Base-by-base conservation (phyloP, 106 monocot genomes). In the Chionographis japonica region DNA sequence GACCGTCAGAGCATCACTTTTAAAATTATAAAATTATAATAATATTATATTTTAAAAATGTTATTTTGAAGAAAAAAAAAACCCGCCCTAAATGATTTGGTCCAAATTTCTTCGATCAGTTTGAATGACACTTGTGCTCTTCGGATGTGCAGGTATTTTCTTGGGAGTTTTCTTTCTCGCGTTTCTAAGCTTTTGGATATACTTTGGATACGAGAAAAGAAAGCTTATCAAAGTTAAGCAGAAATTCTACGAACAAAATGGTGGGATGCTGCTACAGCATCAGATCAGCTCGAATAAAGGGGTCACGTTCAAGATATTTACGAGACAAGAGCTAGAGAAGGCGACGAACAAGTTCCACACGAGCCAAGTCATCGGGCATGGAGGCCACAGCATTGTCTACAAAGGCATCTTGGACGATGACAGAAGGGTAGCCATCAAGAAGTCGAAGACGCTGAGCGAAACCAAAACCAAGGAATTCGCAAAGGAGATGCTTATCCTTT, bases 231-330 rank as follows among this genome's bases (percentile, higher is more conserved):
- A 54, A 3, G 15, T 15, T 1, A 67, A 53, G 38, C 13, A 67
- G 8, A 67, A 13, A 54, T 67, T 52, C 20, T 67, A 53, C 37
- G n/a, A 53, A n/a, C 50, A 67, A 37, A 51, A 67, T 54, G 66
- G 66, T 38, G 66, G 66, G 19, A 13, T 18, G 53, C 27, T 37
- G 4, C 15, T 67, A 15, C 36, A 52, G 14, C 35, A 67, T 14
- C 19, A 37, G 38, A 67, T 67, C 35, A 37, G 4, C 2, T 51
- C 10, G 14, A 4, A 38, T 7, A 12, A 52, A 67, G 40, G 37
- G 2, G 14, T 4, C 12, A 52, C 66, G 3, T 27, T 54, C 13
- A 36, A n/a, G 6, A 67, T 67, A 37, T 67, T 67, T 8, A 14
- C 52, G 0, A 37, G 12, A 12, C 3, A 67, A 38, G 66, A 67